These are phyloP conservation scores for Calonectria fujianensis DNA, from an alignment of 2,329 filamentous ascomycete genomes.

Conservation along the genomic window DNA sequence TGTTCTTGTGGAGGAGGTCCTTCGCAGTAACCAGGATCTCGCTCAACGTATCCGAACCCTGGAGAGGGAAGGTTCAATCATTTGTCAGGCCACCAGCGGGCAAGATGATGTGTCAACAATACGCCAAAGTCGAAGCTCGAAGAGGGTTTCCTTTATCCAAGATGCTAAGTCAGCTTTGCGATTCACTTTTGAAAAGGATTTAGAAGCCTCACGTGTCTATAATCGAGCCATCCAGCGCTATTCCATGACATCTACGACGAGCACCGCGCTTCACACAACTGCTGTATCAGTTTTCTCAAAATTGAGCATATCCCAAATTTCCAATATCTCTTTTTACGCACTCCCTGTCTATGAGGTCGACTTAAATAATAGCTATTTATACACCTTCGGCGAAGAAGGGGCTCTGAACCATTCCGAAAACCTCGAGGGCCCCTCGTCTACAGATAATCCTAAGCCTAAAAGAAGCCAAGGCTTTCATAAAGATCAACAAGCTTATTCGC, in stretches of 20 bases:
- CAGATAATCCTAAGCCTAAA: background rate
- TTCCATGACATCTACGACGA: slow-evolving; percentile 5
- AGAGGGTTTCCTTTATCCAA: background rate
- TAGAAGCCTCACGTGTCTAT: background rate
- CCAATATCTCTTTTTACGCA: slow-evolving; percentile 17
- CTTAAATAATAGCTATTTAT: slow-evolving; percentile 7
- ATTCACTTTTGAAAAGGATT: slow-evolving; percentile 9
- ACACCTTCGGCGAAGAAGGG: background rate
- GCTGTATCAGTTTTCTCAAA: slow-evolving; percentile 25
- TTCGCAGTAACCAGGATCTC: slow-evolving; percentile 18
- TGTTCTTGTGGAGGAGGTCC: slow-evolving; percentile 10
- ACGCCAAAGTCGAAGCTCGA: background rate
- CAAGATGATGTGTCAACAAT: background rate
- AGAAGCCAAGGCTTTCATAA: background rate
- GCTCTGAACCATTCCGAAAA: background rate
- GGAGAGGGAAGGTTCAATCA: slow-evolving; percentile 8
- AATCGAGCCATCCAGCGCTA: background rate
- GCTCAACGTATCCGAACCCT: slow-evolving; percentile 13
- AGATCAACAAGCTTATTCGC: background rate
- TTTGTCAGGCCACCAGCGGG: background rate
- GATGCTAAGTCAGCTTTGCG: background rate
- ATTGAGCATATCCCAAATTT: slow-evolving; percentile 24
- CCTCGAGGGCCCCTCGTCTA: background rate
- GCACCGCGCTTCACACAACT: slow-evolving; percentile 13
- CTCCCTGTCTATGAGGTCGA: background rate